Evolutionary conservation across 176 grass and related monocot species (phyloP), one percentile per base, ranked within the genome.

Genomic region (Musa beccarii): DNA sequence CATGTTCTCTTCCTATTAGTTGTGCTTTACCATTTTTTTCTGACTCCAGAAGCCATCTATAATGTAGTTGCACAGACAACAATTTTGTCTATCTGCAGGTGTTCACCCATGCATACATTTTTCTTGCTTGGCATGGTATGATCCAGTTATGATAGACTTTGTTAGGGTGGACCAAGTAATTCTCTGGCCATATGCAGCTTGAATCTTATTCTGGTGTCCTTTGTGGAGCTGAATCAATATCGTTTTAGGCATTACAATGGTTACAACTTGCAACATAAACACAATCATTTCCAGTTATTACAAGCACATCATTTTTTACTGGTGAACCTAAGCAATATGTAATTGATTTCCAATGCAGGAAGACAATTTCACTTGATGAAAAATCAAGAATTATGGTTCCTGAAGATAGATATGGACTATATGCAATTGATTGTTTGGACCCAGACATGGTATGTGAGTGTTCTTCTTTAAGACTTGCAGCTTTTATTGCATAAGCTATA

Each of bases 401-500:
- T 28, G 94, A 98, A 73, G 94, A 93, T 59, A 83, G 88, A 85
- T 85, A 89, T 82, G 94, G 94, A 76, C 66, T 98, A 29, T 91
- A 93, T n/a, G 94, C 94, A 15, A 98, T 98, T 75, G 94, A 98
- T 64, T 78, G 83, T 51, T 78, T 98, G 79, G 90, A 98, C 72
- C 88, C 90, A 21, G 90, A 98, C 57, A 67, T 98, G 90, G 94
- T 98, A 88, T 78, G 55, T 2, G 3, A 62, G 8, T n/a, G n/a
- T 80, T 65, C 51, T n/a, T 81, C 23, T 82, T 15, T 51, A 57
- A 19, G 2, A n/a, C 19, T 82, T 52, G 63, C 70, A 51, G 17
- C 21, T 87, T 29, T 29, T 29, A 29, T 29, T 29, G 2, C 29
- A 29, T 29, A 29, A 29, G 29, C 29, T 29, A 29, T 29, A 29